phyloP scores from a whole-genome alignment of 179 eudicot species.

The Actinidia chinensis region DNA sequence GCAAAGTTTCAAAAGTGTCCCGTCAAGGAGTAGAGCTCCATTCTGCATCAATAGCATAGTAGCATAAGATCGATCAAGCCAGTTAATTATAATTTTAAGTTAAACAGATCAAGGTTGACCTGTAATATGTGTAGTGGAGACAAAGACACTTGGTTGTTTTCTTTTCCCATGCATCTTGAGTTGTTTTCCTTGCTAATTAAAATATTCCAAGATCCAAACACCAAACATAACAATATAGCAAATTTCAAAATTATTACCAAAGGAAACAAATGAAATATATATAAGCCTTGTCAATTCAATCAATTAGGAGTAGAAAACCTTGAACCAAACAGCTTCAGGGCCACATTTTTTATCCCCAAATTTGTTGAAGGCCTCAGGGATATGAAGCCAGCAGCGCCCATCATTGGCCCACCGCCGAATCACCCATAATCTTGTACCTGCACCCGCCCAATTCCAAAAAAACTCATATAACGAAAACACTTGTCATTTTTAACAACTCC shows the following conservation, averaged over 20 bases:
- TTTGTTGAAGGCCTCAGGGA: conserved; percentile 98
- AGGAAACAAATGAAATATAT: background rate
- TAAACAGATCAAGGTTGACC: too few species aligned
- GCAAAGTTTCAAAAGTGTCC: conserved; percentile 93
- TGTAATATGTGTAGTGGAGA: background rate
- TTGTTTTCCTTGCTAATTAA: too few species aligned
- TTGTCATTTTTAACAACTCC: too few species aligned
- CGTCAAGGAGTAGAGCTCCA: conserved; percentile 92
- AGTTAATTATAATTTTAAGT: background rate
- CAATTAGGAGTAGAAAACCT: conserved; percentile 39
- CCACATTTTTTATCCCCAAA: conserved; percentile 96
- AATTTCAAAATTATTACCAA: too few species aligned
- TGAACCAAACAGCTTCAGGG: conserved; percentile 99
- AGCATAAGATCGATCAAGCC: background rate
- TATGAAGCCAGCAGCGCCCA: conserved; percentile 96
- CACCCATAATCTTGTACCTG: conserved; percentile 90
- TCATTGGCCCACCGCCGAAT: conserved; percentile 98
- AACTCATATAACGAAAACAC: background rate
- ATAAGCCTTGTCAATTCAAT: too few species aligned
- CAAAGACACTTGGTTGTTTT: background rate
- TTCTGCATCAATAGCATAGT: conserved; percentile 45
- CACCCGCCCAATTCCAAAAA: background rate
- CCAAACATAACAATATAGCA: too few species aligned
- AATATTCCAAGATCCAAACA: too few species aligned
- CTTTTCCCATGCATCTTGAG: background rate